Base-by-base conservation (phyloP, 192 early-diverging fungal genomes). In the Backusella psychrophila region DNA sequence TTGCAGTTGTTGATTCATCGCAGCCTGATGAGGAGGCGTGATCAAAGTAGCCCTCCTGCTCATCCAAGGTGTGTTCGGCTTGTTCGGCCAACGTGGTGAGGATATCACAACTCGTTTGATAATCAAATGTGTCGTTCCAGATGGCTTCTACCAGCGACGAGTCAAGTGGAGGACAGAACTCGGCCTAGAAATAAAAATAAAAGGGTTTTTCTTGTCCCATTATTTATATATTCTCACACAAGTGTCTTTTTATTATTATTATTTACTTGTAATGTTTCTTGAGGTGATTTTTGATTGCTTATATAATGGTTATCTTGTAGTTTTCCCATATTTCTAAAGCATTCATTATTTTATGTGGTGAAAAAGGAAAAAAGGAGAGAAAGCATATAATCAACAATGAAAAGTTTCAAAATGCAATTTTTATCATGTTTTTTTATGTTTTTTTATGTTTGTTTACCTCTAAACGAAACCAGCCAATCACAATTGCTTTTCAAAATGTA, bases 141-240 rank as follows among this genome's bases (percentile, higher is more conserved):
- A 81, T 78, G 21, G 71, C 75, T 36, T 69, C 76, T 63, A 81
- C 34, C 39, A 81, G 69, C 11, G 73, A 72, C 3, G 76, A 17
- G 8, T 81, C 80, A 11, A 81, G 36, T 39, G 80, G 73, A 1
- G 80, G 76, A 42, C 76, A 81, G 36, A 81, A 78, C 14, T n/a
- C 39, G 44, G 66, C 49, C 71, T 74, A 65, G 19, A 6, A 23
- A 41, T 3, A 36, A n/a, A 36, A 33, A 11, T n/a, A 21, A 41
- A n/a, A 41, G 3, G 9, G 21, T n/a, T 52, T 52, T 69, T 14
- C 14, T 33, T 33, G n/a, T 56, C 6, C 69, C 70, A 38, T 76
- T 70, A 19, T 46, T 31, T 36, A 23, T 21, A 21, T n/a, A 69
- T 17, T 66, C 33, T 1, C 26, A 33, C 33, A 33, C 0, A 3